A percentile compares a stretch with the other conserved stretches of the same genome.
Conservation (phyloP, 352 stramenopile genomes). For the Globisporangium splendens region DNA sequence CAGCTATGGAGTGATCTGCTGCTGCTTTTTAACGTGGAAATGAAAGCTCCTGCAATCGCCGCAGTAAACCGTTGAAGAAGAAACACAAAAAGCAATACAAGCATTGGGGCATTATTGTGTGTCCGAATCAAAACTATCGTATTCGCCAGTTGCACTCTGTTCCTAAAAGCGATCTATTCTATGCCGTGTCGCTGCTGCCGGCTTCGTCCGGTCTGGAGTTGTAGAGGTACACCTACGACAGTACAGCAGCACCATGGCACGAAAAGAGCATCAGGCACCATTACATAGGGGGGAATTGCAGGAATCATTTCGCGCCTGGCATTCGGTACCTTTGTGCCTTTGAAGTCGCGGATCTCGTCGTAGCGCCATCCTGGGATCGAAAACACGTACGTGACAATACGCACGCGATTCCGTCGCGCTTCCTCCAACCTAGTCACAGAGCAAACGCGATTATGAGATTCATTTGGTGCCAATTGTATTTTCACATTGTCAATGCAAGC, state of each 20-base stretch:
- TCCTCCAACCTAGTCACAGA: constrained; percentile 52
- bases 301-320: neutral
- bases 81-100: neutral
- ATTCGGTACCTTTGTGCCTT: constrained; percentile 73
- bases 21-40: too few species aligned
- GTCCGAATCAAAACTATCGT: too few species aligned
- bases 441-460: neutral
- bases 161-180: neutral
- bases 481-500: too few species aligned
- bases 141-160: neutral
- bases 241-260: neutral
- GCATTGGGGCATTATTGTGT: neutral
- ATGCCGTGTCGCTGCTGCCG: neutral
- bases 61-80: neutral
- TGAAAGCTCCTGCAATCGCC: too few species aligned
- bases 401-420: constrained; percentile 46
- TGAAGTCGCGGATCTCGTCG: constrained; percentile 59
- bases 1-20: too few species aligned
- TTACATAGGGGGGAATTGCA: neutral
- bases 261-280: neutral
- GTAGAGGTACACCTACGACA: constrained; percentile 59
- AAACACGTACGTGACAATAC: constrained; percentile 84
- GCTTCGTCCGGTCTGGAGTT: constrained; percentile 3
- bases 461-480: too few species aligned
- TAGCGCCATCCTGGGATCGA: constrained; percentile 69